Base-by-base conservation (phyloP, 2,329 filamentous ascomycete species). In the Aspergillus pseudonomiae region DNA sequence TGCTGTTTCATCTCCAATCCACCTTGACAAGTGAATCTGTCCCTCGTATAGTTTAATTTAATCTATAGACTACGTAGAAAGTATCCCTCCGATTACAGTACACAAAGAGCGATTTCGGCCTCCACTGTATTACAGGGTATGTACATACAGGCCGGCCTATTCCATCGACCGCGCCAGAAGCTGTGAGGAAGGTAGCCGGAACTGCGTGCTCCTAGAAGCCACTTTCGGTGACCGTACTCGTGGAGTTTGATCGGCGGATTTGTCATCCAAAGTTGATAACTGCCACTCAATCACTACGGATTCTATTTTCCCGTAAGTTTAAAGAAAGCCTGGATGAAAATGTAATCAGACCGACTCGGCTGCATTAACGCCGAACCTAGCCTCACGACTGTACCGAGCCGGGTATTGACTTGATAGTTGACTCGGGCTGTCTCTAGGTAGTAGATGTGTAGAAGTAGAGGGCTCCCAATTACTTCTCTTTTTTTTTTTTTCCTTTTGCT, bases 231-330 rank as follows among this genome's bases (percentile, higher is more conserved):
- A 74, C 70, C 69, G 63, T 68, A 71, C 70, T 69, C 71, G 70
- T 74, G 73, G 73, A 67, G 74, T 68, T 71, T 60, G 73, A 75
- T 75, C 73, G 70, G 73, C 74, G 61, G 61, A 73, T 75, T 77
- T 75, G 73, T 75, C 73, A 75, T 73, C 66, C 43, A 60, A 59
- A 45, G n/a, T 19, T 41, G 52, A 55, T 39, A 54, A 36, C 19
- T 36, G 36, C 46, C n/a, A 26, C 9, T 52, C 19, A 52, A 52
- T 64, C 59, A 67, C 70, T 70, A 70, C 75, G 75, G 74, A 75
- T 76, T 75, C 68, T 74, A 72, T 76, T 75, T 76, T 76, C 73
- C 75, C 73, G 74, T 64, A 59, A 50, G 58, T 57, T 60, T 36
- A 63, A 36, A 41, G 65, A 65, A 63, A 63, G 66, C 59, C 46